phyloP scores from a whole-genome alignment of 129 eudicot genomes.

The Saussurea involucrata region DNA sequence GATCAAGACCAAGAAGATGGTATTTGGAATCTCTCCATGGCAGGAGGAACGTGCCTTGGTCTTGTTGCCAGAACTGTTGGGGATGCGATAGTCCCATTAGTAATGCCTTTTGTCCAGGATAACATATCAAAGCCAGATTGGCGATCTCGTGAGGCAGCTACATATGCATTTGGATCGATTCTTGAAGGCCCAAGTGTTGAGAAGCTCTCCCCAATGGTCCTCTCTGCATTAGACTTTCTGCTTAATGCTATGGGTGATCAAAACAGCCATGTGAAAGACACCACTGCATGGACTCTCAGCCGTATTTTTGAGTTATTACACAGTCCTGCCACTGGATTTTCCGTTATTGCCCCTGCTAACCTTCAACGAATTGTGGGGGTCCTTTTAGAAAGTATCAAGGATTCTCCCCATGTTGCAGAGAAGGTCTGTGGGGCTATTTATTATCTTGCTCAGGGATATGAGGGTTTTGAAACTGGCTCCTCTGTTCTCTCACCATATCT shows the following conservation, averaged over 20 bases:
- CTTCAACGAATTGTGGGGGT: constrained; percentile 51
- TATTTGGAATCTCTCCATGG: constrained; percentile 84
- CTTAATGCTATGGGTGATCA: constrained; percentile 80
- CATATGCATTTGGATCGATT: constrained; percentile 90
- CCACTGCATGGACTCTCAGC: constrained; percentile 93
- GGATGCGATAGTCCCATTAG: constrained; percentile 73
- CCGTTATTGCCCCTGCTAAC: constrained; percentile 66
- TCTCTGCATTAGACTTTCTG: constrained; percentile 62
- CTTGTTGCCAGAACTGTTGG: constrained; percentile 94
- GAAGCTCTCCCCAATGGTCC: constrained; percentile 72
- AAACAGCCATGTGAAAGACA: constrained; percentile 86
- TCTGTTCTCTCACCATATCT: constrained; percentile 61
- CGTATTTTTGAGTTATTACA: constrained; percentile 84
- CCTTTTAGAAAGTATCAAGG: constrained; percentile 67
- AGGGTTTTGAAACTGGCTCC: constrained; percentile 62
- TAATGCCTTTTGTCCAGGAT: constrained; percentile 79
- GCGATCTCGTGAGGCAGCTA: constrained; percentile 89
- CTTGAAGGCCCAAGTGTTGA: constrained; percentile 86
- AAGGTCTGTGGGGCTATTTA: constrained; percentile 92
- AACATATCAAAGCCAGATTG: constrained; percentile 69
- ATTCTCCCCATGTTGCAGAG: constrained; percentile 83
- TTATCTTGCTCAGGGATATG: constrained; percentile 86
- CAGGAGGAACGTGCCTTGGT: constrained; percentile 90
- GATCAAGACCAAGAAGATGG: constrained; percentile 90
- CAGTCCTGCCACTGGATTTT: constrained; percentile 65